Evolutionary conservation across 495 filamentous ascomycete genomes (phyloP).

Genomic region (Cercophora samala): DNA sequence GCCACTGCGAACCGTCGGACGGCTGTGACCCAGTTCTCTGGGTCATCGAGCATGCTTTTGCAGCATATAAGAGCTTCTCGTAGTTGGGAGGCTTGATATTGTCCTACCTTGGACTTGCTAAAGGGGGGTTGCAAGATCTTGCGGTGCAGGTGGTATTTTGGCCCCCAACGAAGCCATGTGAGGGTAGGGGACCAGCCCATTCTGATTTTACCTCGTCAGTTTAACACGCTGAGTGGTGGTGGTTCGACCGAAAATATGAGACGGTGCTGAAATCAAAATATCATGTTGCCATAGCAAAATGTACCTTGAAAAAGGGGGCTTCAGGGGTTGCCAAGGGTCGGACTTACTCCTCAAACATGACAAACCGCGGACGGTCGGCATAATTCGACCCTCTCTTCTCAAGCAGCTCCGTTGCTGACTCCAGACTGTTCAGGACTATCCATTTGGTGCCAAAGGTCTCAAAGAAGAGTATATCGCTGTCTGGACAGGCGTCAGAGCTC

Average conservation of each 20-base stretch:
- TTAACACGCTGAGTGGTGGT: neutral
- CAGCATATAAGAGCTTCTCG: slow-evolving; percentile 36
- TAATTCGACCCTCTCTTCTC: slow-evolving; percentile 45
- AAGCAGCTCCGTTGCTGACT: slow-evolving; percentile 42
- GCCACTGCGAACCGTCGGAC: slow-evolving; percentile 31
- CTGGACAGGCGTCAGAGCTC: neutral
- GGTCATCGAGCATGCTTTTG: slow-evolving; percentile 27
- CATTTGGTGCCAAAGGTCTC: slow-evolving; percentile 42
- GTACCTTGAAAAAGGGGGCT: neutral
- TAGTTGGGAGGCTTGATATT: slow-evolving; percentile 33
- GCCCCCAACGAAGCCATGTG: slow-evolving; percentile 48
- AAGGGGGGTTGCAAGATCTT: slow-evolving; percentile 42
- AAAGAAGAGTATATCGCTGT: slow-evolving; percentile 39
- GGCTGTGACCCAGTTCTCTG: slow-evolving; percentile 25
- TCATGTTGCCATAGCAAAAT: neutral
- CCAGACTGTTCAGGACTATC: slow-evolving; percentile 42
- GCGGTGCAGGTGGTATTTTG: slow-evolving; percentile 45
- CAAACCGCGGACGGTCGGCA: slow-evolving; percentile 44
- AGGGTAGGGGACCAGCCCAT: slow-evolving; percentile 48
- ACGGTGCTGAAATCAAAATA: neutral
- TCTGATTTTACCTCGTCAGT: slow-evolving; percentile 15
- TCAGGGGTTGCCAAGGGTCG: neutral
- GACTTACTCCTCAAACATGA: slow-evolving; percentile 44
- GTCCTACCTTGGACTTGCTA: slow-evolving; percentile 34
- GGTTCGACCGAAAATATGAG: neutral